Conservation (phyloP, 805 yeast species). For the Komagataella phaffii region DNA sequence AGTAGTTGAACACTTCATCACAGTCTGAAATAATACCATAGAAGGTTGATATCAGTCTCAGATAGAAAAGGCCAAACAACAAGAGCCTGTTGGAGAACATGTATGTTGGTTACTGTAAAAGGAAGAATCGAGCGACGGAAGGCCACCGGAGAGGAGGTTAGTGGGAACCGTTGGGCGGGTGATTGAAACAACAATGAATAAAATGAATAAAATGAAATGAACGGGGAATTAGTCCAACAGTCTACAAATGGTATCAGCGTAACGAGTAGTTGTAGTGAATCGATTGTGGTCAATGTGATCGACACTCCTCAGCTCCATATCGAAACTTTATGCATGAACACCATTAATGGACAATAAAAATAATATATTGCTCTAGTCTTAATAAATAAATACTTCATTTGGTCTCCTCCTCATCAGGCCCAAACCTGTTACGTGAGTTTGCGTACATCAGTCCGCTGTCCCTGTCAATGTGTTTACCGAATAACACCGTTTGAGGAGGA, state of each 20-base stretch:
- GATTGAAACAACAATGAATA: too few relatives aligned
- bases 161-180: not conserved
- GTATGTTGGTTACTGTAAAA: not conserved
- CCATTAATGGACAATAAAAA: not conserved
- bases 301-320: not conserved
- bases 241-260: too few relatives aligned
- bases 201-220: too few relatives aligned
- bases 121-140: not conserved
- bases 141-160: not conserved
- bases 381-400: not conserved
- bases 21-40: constrained; percentile 75
- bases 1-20: constrained; percentile 85
- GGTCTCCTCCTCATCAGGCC: not conserved
- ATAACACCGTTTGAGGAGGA: constrained; percentile 21
- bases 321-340: not conserved
- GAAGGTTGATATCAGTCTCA: constrained; percentile 27
- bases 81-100: not conserved
- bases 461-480: constrained; percentile 21
- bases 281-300: not conserved
- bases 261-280: too few relatives aligned
- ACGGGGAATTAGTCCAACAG: too few relatives aligned
- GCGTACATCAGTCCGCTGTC: constrained; percentile 14
- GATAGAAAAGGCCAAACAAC: constrained; percentile 4
- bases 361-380: not conserved
- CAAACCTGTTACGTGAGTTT: constrained; percentile 17